These are phyloP conservation scores for Taiwanofungus camphoratus DNA, from an alignment of 1,284 basidiomycete genomes.

Conservation along the genomic window DNA sequence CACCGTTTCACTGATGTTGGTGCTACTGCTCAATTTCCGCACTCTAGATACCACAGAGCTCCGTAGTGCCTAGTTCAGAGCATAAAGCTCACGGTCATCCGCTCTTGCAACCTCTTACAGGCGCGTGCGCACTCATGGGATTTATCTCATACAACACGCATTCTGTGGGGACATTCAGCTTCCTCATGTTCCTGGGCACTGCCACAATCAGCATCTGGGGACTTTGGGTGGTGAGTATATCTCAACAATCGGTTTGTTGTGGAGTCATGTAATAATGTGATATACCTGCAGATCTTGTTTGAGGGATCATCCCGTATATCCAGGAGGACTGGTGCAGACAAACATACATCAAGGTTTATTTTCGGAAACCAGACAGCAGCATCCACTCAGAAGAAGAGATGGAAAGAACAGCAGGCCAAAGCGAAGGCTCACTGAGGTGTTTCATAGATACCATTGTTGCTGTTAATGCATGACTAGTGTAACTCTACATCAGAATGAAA, in stretches of 20 bases:
- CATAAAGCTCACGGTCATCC: slow-evolving; percentile 52
- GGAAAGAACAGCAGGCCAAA: slow-evolving; percentile 38
- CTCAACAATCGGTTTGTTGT: slow-evolving; percentile 1
- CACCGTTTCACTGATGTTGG: too few species aligned
- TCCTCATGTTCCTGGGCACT: slow-evolving; percentile 44
- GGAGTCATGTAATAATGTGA: background rate
- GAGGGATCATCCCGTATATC: slow-evolving; percentile 50
- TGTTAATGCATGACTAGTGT: background rate
- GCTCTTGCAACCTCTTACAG: slow-evolving; percentile 52
- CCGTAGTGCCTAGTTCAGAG: too few species aligned
- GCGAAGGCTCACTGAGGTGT: background rate
- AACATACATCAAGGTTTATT: slow-evolving; percentile 70
- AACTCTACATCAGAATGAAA: background rate
- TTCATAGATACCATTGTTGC: background rate
- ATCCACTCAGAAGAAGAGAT: slow-evolving; percentile 61
- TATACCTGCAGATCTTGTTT: slow-evolving; percentile 50
- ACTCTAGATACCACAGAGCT: too few species aligned
- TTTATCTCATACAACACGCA: slow-evolving; percentile 62
- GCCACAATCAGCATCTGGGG: slow-evolving; percentile 57
- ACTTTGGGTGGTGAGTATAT: slow-evolving; percentile 59
- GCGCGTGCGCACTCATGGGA: slow-evolving; percentile 45
- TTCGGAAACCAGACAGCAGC: slow-evolving; percentile 73
- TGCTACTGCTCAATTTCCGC: too few species aligned
- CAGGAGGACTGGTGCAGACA: slow-evolving; percentile 73
- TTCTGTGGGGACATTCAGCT: slow-evolving; percentile 50